Conservation (phyloP, 441 rosid species). For the Croton laevigatus region DNA sequence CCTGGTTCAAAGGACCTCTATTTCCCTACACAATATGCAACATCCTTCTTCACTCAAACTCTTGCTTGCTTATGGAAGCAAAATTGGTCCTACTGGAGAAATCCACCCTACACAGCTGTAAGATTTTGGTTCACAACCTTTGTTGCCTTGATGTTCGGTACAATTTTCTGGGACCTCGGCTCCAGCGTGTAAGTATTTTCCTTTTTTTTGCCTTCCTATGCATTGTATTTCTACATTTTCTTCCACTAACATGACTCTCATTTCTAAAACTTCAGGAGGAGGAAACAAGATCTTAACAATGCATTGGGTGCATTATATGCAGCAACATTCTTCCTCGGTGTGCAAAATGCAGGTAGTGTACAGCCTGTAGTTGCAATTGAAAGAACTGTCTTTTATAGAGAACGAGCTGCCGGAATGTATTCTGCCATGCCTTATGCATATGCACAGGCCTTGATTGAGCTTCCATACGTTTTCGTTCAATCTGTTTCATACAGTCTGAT, state of each 20-base stretch:
- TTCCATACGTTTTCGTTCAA: constrained; percentile 49
- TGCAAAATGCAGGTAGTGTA: constrained; percentile 51
- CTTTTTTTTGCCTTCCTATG: not conserved
- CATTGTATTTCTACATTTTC: not conserved
- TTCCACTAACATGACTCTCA: not conserved
- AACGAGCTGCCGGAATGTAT: constrained; percentile 77
- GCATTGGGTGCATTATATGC: constrained; percentile 74
- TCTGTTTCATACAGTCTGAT: constrained; percentile 41
- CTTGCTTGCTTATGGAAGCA: constrained; percentile 85
- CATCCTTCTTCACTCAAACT: constrained; percentile 54
- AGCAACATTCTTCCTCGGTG: constrained; percentile 60
- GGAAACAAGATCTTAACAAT: constrained; percentile 46
- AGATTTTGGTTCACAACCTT: constrained; percentile 60
- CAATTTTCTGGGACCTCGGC: constrained; percentile 84
- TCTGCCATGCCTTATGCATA: constrained; percentile 70
- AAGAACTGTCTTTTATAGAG: constrained; percentile 66
- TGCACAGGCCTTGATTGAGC: constrained; percentile 25
- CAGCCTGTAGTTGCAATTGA: constrained; percentile 65
- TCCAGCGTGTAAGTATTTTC: constrained; percentile 42
- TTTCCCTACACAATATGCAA: constrained; percentile 60
- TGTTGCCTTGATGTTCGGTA: constrained; percentile 67
- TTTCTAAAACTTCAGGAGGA: constrained; percentile 22
- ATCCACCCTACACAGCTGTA: constrained; percentile 73
- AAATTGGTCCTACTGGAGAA: constrained; percentile 83
- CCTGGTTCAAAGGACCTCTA: constrained; percentile 59